Base-by-base conservation (phyloP, 352 stramenopile genomes). In the Phytophthora pseudosyringae region DNA sequence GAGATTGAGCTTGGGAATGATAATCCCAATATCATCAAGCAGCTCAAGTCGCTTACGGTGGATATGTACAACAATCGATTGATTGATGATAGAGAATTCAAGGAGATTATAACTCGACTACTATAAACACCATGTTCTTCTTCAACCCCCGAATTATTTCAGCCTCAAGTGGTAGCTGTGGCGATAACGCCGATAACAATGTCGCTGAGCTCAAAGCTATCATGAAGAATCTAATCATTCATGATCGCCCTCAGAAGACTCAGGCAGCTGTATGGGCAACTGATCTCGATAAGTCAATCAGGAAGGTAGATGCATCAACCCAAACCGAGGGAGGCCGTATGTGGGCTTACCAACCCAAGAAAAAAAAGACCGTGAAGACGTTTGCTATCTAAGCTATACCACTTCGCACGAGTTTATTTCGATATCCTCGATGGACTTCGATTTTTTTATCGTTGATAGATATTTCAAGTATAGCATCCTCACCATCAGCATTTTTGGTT, bases 281-380 rank as follows among this genome's bases (percentile, higher is more conserved):
- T 48, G 41, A 48, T n/a, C n/a, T 32, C 41, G 41, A 48, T 32
- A 48, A 48, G 41, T 48, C 41, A 8, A 48, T 32, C 18, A 33
- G 21, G 41, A 48, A 48, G 41, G 41, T 48, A 16, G 41, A 48
- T 48, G 41, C 18, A 33, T 48, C 7, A 0, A 26, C 7, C 1
- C 35, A 40, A n/a, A 29, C 10, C 16, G 21, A 21, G 21, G 31
- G 31, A 1, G 31, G 31, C 10, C 31, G 31, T 11, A 11, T 35
- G 10, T 35, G 44, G 44, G 44, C 44, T 21, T 50, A 50, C 44
- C 8, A 33, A 5, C 21, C 16, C 32, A 47, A 47, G 13, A 47
- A 35, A 35, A 35, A 35, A 35, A 35, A 35, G 31, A 35, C 31
- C 2, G 31, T 35, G 31, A 35, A 35, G 31, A 35, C 31, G 2